Conservation (phyloP, 192 early-diverging fungal species). For the Cladochytrium replicatum region DNA sequence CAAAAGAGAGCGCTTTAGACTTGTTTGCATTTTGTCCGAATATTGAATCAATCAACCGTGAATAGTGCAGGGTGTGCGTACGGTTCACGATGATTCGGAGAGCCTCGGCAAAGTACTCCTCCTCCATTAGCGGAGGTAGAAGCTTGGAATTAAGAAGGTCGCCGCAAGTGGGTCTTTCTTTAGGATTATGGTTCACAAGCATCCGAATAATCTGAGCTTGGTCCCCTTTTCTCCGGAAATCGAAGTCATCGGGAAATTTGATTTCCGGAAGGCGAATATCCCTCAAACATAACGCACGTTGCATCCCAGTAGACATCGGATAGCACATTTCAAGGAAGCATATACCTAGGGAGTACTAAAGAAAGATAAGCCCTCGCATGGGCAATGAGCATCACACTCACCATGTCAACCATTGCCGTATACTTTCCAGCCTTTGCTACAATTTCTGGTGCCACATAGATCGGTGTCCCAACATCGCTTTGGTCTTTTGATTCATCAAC, state of each 20-base stretch:
- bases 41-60: conserved; percentile 65
- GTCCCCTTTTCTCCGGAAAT: conserved; percentile 45
- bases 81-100: conserved; percentile 77
- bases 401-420: conserved; percentile 72
- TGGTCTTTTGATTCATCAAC: no score
- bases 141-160: conserved; percentile 73
- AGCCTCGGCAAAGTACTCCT: conserved; percentile 76
- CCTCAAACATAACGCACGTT: conserved; percentile 57
- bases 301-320: conserved; percentile 65
- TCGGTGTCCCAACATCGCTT: conserved; percentile 82
- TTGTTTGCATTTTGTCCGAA: conserved; percentile 67
- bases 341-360: conserved; percentile 36
- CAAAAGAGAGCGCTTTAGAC: conserved; percentile 86
- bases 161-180: conserved; percentile 64
- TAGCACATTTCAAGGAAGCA: conserved; percentile 76
- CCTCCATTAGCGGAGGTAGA: conserved; percentile 71
- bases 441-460: conserved; percentile 70
- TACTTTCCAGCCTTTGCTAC: conserved; percentile 41
- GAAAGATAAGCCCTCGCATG: conserved; percentile 10
- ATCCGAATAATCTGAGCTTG: conserved; percentile 63
- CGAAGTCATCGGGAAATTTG: conserved; percentile 67
- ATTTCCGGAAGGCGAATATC: conserved; percentile 57
- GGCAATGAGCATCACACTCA: conserved; percentile 45
- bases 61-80: conserved; percentile 74
- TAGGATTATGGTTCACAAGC: conserved; percentile 63